Evolutionary conservation across 1,284 basidiomycete species (phyloP), one percentile per base, ranked within the genome.

Genomic region (Pseudozyma sp.): DNA sequence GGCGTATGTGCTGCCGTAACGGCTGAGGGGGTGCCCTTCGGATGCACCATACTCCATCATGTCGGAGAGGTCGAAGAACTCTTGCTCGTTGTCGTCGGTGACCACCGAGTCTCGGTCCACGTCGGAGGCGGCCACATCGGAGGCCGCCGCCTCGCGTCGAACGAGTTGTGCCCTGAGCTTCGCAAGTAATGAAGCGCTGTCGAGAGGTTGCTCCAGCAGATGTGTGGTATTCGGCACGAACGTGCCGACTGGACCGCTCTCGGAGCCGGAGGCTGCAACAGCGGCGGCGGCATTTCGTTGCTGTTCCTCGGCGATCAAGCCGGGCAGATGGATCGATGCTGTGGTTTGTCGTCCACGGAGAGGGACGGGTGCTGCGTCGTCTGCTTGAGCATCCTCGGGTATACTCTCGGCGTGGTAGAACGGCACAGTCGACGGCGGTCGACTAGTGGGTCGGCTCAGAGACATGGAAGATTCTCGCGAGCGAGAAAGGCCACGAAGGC

Each of bases 31-130:
- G 44, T 68, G 57, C 11, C 60, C 61, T 9, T 71, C 73, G 29
- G 68, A 64, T 5, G 60, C 68, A 11, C 68, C 68, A 29, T 70
- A 70, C 40, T 74, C 64, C 74, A 82, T 77, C 73, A 81, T 69
- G 8, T 79, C 81, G n/a, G 63, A 56, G 2, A 81, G 61, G 48
- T 81, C 78, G 14, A 79, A 68, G 53, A 76, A 74, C 31, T 81
- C 79, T n/a, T 65, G 54, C 17, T 62, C 72, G n/a, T 59, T 49
- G 62, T 70, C 68, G 14, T 75, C 72, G 29, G 56, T 39, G 9
- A 56, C 50, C 9, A 61, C 59, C 35, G 61, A 65, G 24, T 55
- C 37, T 14, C 66, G 66, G n/a, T 74, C 71, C 2, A 54, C 17
- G 14, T 73, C 70, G 16, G 68, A 66, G 14, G 49, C 56, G 7